Base-by-base conservation (phyloP, 2,329 filamentous ascomycete genomes). In the Fusarium dlaminii region DNA sequence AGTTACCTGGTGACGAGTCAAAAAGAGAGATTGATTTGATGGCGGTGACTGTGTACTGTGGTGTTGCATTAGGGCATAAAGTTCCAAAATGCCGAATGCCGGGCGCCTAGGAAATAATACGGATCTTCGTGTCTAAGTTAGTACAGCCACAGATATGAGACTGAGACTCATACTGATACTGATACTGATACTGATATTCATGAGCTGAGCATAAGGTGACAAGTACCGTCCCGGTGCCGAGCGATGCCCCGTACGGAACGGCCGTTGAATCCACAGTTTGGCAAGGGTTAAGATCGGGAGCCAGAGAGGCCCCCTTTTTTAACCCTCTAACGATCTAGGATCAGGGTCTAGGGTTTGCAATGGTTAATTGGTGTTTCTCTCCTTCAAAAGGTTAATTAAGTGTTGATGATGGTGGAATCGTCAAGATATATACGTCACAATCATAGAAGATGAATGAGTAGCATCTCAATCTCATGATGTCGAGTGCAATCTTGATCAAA, bases 171-270 rank as follows among this genome's bases (percentile, higher is more conserved):
- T 45, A 45, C 27, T 32, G 37, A 37, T 20, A 36, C 17, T 42
- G 24, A 22, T 14, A 29, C 24, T 29, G 18, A 29, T 15, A 49
- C 29, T 43, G 57, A 46, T 55, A 40, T 70, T 43, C 30, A 66
- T 74, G 72, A 71, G 71, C 62, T 69, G 72, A 77, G 65, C 42
- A 56, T 73, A 60, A 72, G 74, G 75, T 78, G 76, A 78, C 65
- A 73, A 75, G 74, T 77, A 75, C 75, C 70, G 76, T 75, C 51
- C 66, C 72, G 74, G 72, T 72, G 71, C 72, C 72, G 72, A 74
- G 63, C 67, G 69, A 74, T 73, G 65, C 66, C 63, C 75, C 71
- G 67, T 68, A 60, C 68, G 76, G 76, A 75, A 72, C 73, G 60
- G 72, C 76, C 71, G 73, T 59, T 65, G 40, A 36, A 60, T 37